Percentiles rank a stretch among this genome's conserved stretches.
phyloP scores from a whole-genome alignment of 768 basidiomycete species.

The Phylloporus rhodoxanthus region DNA sequence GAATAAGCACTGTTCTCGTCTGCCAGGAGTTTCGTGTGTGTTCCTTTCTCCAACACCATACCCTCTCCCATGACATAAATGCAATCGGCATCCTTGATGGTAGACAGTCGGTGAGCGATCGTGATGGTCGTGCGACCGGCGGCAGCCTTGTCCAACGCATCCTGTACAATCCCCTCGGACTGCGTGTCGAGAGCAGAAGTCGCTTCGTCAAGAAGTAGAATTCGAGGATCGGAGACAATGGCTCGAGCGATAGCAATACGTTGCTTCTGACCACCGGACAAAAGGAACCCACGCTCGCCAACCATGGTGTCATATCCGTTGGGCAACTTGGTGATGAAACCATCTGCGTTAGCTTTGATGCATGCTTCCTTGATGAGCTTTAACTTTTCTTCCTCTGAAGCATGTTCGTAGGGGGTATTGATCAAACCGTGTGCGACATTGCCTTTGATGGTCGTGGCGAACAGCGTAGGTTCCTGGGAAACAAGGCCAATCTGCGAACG shows the following conservation, averaged over 20 bases:
- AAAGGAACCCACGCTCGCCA: constrained; percentile 80
- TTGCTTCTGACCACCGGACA: constrained; percentile 86
- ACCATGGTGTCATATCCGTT: constrained; percentile 83
- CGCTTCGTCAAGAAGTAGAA: constrained; percentile 82
- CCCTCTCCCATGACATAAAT: constrained; percentile 92
- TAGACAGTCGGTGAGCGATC: constrained; percentile 74
- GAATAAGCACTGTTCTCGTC: constrained; percentile 62
- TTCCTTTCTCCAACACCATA: constrained; percentile 72
- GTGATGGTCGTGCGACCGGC: constrained; percentile 75
- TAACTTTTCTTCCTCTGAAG: constrained; percentile 68
- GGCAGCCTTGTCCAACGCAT: constrained; percentile 83
- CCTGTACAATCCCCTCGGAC: constrained; percentile 82
- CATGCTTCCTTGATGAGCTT: constrained; percentile 57
- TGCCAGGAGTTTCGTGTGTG: constrained; percentile 61
- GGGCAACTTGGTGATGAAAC: constrained; percentile 76
- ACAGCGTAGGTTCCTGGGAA: constrained; percentile 82
- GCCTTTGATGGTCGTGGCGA: constrained; percentile 74
- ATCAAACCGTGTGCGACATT: constrained; percentile 87
- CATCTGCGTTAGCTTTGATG: too few relatives aligned
- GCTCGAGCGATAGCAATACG: constrained; percentile 87
- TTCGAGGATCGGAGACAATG: constrained; percentile 81
- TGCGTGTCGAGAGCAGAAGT: constrained; percentile 85
- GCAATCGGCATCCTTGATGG: constrained; percentile 77
- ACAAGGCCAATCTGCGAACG: constrained; percentile 85
- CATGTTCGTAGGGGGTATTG: constrained; percentile 60